A percentile compares a stretch with the other conserved stretches of the same genome.
These are phyloP conservation scores for Ettlia oleoabundans DNA, from an alignment of 139 green algal genomes.

Conservation along the genomic window DNA sequence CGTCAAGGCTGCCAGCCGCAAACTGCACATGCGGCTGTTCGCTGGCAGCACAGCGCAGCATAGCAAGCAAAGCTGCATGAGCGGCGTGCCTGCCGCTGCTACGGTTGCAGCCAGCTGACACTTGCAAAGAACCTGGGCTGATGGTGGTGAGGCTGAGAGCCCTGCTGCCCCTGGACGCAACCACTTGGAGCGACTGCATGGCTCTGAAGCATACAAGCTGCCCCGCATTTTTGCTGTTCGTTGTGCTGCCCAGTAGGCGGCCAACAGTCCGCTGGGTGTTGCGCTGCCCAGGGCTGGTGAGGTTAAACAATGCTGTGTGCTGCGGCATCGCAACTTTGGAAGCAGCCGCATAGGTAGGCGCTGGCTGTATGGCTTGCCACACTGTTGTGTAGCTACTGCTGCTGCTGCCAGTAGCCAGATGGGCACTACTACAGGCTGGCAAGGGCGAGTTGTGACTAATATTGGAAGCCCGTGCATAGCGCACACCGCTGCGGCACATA, in stretches of 20 bases:
- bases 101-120: too few species aligned
- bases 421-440: too few species aligned
- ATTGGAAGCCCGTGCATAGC: too few species aligned
- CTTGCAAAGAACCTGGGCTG: background rate
- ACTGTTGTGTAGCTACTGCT: background rate
- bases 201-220: background rate
- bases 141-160: background rate
- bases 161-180: background rate
- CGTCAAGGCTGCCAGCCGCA: background rate
- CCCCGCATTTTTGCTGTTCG: background rate
- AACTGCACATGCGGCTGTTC: background rate
- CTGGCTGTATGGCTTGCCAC: slow-evolving; percentile 8
- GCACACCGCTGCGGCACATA: too few species aligned
- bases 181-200: slow-evolving; percentile 8
- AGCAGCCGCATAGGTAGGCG: background rate
- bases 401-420: background rate
- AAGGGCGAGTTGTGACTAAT: too few species aligned
- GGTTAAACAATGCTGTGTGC: background rate
- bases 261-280: background rate
- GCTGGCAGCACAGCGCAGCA: slow-evolving; percentile 28
- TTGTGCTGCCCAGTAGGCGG: background rate
- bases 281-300: background rate
- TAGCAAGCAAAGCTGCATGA: background rate
- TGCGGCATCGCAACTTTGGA: too few species aligned
- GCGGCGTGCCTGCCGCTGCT: background rate